Percentiles rank a stretch among this genome's conserved stretches.
phyloP scores from a whole-genome alignment of 495 filamentous ascomycete genomes.

The Daldinia childiae region DNA sequence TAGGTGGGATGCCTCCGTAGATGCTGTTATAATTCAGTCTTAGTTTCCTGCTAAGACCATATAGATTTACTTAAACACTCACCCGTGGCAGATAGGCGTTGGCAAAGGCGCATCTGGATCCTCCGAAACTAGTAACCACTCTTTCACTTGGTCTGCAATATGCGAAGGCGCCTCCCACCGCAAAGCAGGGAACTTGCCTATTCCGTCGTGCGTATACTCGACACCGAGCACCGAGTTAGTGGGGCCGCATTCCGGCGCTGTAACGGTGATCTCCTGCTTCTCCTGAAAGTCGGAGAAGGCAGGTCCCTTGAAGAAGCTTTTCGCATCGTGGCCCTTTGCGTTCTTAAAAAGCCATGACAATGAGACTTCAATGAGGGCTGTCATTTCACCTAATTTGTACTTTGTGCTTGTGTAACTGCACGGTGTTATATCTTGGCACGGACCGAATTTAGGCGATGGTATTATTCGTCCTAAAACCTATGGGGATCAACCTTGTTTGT shows the following conservation, averaged over 20 bases:
- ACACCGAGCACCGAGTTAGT: slow-evolving; percentile 51
- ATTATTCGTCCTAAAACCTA: neutral
- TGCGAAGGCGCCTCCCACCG: slow-evolving; percentile 49
- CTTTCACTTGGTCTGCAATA: slow-evolving; percentile 48
- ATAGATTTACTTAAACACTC: slow-evolving; percentile 7
- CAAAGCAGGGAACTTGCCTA: slow-evolving; percentile 55
- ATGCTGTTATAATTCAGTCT: slow-evolving; percentile 41
- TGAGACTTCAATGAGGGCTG: slow-evolving; percentile 49
- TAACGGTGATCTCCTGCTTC: slow-evolving; percentile 55
- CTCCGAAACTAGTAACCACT: slow-evolving; percentile 61
- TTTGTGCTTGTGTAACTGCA: neutral
- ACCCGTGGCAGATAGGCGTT: slow-evolving; percentile 57
- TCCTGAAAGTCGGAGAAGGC: slow-evolving; percentile 53
- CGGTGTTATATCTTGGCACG: neutral
- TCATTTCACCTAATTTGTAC: slow-evolving; percentile 18
- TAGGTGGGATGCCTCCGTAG: slow-evolving; percentile 55
- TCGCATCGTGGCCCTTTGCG: slow-evolving; percentile 55
- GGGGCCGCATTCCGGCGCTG: slow-evolving; percentile 56
- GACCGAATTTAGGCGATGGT: neutral
- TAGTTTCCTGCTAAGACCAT: neutral
- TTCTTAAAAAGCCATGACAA: slow-evolving; percentile 50
- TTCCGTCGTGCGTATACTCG: slow-evolving; percentile 56
- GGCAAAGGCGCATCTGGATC: slow-evolving; percentile 62
- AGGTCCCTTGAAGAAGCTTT: slow-evolving; percentile 57
- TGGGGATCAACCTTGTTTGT: neutral